Evolutionary conservation across 257 asterid genomes (phyloP).

Genomic region (Capsicum rhomboideum): DNA sequence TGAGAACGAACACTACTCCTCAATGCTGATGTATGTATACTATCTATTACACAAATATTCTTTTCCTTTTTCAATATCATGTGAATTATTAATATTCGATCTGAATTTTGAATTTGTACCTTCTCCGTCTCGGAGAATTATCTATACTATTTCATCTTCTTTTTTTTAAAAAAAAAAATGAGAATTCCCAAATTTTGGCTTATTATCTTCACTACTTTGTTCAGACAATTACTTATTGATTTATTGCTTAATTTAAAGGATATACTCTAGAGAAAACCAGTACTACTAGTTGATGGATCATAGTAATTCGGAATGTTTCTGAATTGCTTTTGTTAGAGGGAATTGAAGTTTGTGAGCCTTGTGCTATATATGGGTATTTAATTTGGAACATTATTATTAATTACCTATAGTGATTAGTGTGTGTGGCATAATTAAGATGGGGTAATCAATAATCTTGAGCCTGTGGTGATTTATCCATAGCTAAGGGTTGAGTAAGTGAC

Average conservation of each 20-base stretch:
- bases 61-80: background rate
- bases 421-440: background rate
- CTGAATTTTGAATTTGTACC: background rate
- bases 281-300: no score
- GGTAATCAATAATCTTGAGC: background rate
- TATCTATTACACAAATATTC: background rate
- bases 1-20: background rate
- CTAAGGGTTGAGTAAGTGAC: background rate
- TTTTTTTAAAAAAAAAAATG: background rate
- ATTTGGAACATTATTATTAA: background rate
- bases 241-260: no score
- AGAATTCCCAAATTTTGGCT: background rate
- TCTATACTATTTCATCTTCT: background rate
- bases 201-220: background rate
- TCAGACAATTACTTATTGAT: no score
- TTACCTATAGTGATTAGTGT: background rate
- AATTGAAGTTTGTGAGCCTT: background rate
- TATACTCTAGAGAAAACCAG: no score
- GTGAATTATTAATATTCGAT: background rate
- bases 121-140: background rate
- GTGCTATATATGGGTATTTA: background rate
- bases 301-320: no score
- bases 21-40: background rate
- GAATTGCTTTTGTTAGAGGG: no score
- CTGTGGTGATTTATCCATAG: background rate